Evolutionary conservation across 768 basidiomycete genomes (phyloP), one percentile per base, ranked within the genome.

Genomic region (Mycena crocata): DNA sequence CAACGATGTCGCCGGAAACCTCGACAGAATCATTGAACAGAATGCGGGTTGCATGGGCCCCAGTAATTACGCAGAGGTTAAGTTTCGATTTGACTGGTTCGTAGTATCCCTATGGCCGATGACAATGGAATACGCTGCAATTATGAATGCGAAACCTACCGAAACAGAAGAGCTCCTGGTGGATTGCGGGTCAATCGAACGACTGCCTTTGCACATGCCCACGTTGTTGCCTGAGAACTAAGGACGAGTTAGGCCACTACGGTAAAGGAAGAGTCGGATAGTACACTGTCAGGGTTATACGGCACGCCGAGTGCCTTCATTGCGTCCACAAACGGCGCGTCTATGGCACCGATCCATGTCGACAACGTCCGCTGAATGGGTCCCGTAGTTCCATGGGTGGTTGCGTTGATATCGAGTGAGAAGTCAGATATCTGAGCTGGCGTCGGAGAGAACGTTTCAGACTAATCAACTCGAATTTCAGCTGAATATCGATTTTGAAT

Each of bases 21-120:
- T 54, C 32, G 32, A 23, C 32, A 21, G 34, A 39, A 6, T 60
- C 31, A 23, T 59, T 56, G 64, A 72, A 71, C 4, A 73, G 39
- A 21, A 77, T 67, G 42, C 70, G 71, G 3, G 48, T 49, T 17
- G 30, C 48, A 19, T 21, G 48, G 3, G 73, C 74, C 2, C 68
- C 68, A 14, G 72, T 74, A 24, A 78, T 68, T 10, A 74, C 69
- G 15, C 69, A 59, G 26, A 74, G 67, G 62, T 76, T 77, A 21
- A 45, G 39, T 32, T 59, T 59, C 5, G 49, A 44, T 42, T 64
- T 63, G 39, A 57, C 76, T 69, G 39, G 71, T 55, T 32, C 67
- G 37, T 61, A 59, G 30, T 68, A 34, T 42, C 46, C 46, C 46
- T 48, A 8, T 14, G 6, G 5, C 6, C 7, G 5, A 7, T n/a